Evolutionary conservation across 2,329 filamentous ascomycete species (phyloP).

Genomic region (Teratosphaeria zuluensis): DNA sequence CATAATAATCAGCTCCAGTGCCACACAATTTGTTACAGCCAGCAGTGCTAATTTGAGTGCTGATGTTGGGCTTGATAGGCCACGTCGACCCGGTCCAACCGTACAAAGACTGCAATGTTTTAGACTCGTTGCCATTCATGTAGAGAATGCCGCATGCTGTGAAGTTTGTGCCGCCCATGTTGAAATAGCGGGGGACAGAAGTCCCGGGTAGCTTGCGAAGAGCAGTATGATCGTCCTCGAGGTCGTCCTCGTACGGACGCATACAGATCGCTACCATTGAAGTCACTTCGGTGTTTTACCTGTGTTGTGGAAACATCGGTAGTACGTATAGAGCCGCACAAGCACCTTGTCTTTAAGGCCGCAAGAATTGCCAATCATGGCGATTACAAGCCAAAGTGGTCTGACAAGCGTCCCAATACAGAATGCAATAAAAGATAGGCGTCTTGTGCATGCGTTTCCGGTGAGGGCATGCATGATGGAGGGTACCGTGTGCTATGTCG

Average conservation of each 20-base stretch:
- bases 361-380: neutral
- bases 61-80: conserved; percentile 11
- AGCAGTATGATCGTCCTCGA: neutral
- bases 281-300: neutral
- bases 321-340: neutral
- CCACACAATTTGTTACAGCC: conserved; percentile 29
- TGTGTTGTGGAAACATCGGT: neutral
- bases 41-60: conserved; percentile 23
- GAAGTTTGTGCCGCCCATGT: conserved; percentile 1
- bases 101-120: neutral
- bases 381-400: neutral
- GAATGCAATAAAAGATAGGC: neutral
- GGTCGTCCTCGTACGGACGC: neutral
- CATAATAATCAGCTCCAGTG: conserved; percentile 22
- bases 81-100: conserved; percentile 11
- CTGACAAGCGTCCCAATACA: neutral
- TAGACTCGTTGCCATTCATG: neutral
- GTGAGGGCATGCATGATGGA: neutral
- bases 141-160: conserved; percentile 1
- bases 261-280: neutral
- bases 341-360: neutral
- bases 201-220: neutral
- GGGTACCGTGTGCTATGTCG: neutral
- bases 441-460: neutral
- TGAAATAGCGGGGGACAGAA: neutral